A percentile compares a stretch with the other conserved stretches of the same genome.
These are phyloP conservation scores for Gynochthodes officinalis DNA, from an alignment of 257 asterid genomes.

Conservation along the genomic window DNA sequence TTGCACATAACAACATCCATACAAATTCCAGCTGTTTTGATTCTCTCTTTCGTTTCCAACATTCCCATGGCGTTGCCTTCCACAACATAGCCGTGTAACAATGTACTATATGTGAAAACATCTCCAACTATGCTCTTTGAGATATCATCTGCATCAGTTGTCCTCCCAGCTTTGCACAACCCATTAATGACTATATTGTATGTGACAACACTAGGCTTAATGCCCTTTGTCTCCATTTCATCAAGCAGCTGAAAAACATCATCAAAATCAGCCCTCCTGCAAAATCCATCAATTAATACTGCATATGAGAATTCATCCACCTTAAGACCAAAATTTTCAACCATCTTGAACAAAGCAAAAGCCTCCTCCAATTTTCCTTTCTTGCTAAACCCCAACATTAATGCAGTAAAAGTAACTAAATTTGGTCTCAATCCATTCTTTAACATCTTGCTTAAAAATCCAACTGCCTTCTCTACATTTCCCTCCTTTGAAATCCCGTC, in stretches of 20 bases:
- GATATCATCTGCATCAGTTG: constrained; percentile 59
- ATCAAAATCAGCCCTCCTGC: constrained; percentile 58
- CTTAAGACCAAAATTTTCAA: constrained; percentile 48
- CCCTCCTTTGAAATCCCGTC: constrained; percentile 82
- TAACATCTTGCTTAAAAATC: constrained; percentile 67
- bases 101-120: constrained; percentile 61
- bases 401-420: constrained; percentile 69
- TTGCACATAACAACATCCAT: constrained; percentile 67
- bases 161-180: constrained; percentile 75
- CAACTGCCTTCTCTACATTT: constrained; percentile 72
- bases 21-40: constrained; percentile 48
- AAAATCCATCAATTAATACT: constrained; percentile 64
- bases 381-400: constrained; percentile 74
- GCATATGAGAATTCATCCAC: constrained; percentile 72
- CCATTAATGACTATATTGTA: constrained; percentile 76
- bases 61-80: constrained; percentile 58
- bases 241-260: constrained; percentile 50
- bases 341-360: constrained; percentile 49
- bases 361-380: constrained; percentile 79
- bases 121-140: constrained; percentile 59
- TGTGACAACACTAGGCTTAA: constrained; percentile 60
- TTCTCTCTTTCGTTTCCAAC: constrained; percentile 47
- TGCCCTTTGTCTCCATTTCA: constrained; percentile 66
- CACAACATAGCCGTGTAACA: constrained; percentile 62
- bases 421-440: constrained; percentile 61